Percentiles rank a stretch among this genome's conserved stretches.
These are phyloP conservation scores for Candida tallmaniae DNA, from an alignment of 805 yeast genomes.

Conservation along the genomic window DNA sequence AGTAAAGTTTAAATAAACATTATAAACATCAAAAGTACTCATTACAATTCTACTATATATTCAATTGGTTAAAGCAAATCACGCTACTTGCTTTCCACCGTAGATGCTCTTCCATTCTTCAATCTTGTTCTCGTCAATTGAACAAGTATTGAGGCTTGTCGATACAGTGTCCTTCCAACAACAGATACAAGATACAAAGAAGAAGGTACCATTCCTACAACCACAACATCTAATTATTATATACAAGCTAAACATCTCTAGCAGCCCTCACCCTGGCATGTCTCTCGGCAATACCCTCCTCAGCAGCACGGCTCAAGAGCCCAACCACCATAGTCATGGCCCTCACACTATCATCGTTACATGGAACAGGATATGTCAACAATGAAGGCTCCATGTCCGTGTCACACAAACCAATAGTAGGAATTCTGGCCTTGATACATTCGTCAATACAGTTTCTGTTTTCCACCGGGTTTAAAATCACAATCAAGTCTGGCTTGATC, in stretches of 20 bases:
- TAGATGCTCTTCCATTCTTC: conserved; percentile 82
- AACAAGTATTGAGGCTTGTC: conserved; percentile 90
- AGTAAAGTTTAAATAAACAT: too few species aligned
- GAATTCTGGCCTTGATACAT: conserved; percentile 76
- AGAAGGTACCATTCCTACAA: too few species aligned
- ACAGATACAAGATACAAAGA: too few species aligned
- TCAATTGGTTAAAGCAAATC: too few species aligned
- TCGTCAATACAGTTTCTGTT: conserved; percentile 77
- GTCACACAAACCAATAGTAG: conserved; percentile 91
- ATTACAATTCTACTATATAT: too few species aligned
- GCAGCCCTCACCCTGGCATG: too few species aligned
- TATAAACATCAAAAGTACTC: too few species aligned
- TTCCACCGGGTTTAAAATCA: conserved; percentile 83
- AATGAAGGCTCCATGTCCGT: conserved; percentile 88
- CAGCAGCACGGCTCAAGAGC: conserved; percentile 80
- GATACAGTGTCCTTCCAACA: conserved; percentile 79
- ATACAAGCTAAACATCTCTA: too few species aligned
- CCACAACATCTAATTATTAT: too few species aligned
- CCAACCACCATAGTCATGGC: conserved; percentile 78
- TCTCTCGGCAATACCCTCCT: conserved; percentile 65
- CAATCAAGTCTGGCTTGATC: conserved; percentile 84
- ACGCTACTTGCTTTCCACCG: conserved; percentile 64
- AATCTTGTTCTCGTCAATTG: conserved; percentile 84
- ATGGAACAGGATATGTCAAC: conserved; percentile 93
- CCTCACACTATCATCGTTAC: conserved; percentile 88